A percentile compares a stretch with the other conserved stretches of the same genome.
Conservation (phyloP, 2,329 filamentous ascomycete genomes). For the Aureobasidium mangrovei region DNA sequence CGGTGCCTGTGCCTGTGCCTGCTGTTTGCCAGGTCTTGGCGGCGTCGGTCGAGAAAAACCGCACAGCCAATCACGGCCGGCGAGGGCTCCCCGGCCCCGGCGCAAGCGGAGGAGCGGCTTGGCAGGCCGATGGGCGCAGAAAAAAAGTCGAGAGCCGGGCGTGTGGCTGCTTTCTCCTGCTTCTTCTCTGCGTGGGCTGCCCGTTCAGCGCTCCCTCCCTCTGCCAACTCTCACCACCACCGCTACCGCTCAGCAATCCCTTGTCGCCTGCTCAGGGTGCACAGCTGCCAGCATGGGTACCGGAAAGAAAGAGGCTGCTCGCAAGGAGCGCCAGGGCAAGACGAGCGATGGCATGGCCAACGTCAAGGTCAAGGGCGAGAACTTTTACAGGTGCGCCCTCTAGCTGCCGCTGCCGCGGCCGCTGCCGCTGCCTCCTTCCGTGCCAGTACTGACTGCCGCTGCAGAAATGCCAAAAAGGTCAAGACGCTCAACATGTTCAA, state of each 20-base stretch:
- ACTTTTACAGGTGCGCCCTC: constrained; percentile 75
- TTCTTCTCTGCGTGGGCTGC: constrained; percentile 12
- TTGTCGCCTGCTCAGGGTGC: neutral
- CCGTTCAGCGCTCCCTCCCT: constrained; percentile 6
- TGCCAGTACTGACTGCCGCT: constrained; percentile 12
- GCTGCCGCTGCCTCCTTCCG: neutral
- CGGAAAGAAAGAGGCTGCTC: constrained; percentile 80
- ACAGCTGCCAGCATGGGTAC: constrained; percentile 60
- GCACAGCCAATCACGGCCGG: neutral
- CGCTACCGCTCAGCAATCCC: neutral
- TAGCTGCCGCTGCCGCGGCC: neutral
- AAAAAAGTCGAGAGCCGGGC: constrained; percentile 3
- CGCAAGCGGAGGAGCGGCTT: neutral
- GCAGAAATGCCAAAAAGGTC: constrained; percentile 68
- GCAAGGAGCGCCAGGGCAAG: constrained; percentile 79
- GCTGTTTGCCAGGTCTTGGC: constrained; percentile 3
- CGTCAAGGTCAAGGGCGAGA: constrained; percentile 90
- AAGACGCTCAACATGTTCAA: constrained; percentile 87
- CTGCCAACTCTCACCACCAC: neutral
- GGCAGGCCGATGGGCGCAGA: neutral
- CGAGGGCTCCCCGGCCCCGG: neutral
- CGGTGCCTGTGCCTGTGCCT: neutral
- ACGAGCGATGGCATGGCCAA: constrained; percentile 80
- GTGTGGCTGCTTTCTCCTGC: neutral
- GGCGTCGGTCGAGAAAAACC: neutral